phyloP scores from a whole-genome alignment of 768 basidiomycete genomes.

The Gautieria morchelliformis region DNA sequence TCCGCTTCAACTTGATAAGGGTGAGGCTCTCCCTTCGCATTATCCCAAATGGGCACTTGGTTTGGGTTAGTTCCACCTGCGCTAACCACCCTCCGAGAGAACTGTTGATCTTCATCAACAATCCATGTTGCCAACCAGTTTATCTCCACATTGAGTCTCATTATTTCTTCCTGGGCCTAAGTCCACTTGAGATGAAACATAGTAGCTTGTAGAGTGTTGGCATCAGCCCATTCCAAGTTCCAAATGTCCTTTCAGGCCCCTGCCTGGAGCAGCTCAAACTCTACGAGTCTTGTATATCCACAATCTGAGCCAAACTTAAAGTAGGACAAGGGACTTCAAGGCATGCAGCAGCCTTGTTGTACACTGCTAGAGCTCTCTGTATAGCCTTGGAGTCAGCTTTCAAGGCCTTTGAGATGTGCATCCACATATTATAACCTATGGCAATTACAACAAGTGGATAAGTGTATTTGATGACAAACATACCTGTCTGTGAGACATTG shows the following conservation, averaged over 20 bases:
- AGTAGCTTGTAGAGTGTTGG: constrained; percentile 28
- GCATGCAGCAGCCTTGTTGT: constrained; percentile 21
- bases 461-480: background rate
- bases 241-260: constrained; percentile 23
- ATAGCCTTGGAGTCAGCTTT: constrained; percentile 23
- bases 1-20: too few species aligned
- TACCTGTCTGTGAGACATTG: constrained; percentile 17
- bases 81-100: too few species aligned
- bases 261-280: constrained; percentile 23
- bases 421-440: constrained; percentile 25
- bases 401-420: constrained; percentile 26
- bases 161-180: constrained; percentile 24
- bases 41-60: too few species aligned
- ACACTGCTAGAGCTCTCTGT: constrained; percentile 19
- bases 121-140: constrained; percentile 17
- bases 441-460: background rate
- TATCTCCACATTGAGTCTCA: constrained; percentile 24
- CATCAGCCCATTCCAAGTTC: constrained; percentile 20
- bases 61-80: too few species aligned
- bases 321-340: constrained; percentile 10
- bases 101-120: constrained; percentile 14
- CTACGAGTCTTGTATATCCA: constrained; percentile 10
- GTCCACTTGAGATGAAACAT: constrained; percentile 21
- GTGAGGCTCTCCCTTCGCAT: too few species aligned
- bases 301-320: constrained; percentile 5